Evolutionary conservation across 371 early-diverging fungal species (phyloP).

Genomic region (Choanephora cucurbitarum): DNA sequence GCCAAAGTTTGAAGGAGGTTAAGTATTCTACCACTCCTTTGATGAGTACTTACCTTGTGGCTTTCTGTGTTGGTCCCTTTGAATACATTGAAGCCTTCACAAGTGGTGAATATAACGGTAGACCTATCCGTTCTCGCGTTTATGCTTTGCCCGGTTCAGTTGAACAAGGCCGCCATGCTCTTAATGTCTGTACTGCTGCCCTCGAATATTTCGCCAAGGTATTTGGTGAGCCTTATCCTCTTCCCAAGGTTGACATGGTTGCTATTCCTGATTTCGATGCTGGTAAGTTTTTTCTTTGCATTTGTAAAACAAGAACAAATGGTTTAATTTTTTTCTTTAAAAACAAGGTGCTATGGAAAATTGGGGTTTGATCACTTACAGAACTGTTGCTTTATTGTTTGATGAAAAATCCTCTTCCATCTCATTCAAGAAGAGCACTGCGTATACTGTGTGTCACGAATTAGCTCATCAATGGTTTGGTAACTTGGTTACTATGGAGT

Average conservation of each 20-base stretch:
- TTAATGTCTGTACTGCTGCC: conserved; percentile 70
- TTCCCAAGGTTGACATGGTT: conserved; percentile 88
- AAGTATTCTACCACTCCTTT: conserved; percentile 85
- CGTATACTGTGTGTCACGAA: conserved; percentile 91
- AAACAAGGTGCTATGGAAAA: conserved; percentile 82
- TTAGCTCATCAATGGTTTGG: conserved; percentile 97
- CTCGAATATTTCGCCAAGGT: conserved; percentile 83
- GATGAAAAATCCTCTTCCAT: conserved; percentile 72
- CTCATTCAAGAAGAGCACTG: conserved; percentile 73
- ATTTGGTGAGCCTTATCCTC: conserved; percentile 84
- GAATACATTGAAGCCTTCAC: conserved; percentile 80
- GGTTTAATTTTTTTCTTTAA: neutral
- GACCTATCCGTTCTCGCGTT: conserved; percentile 72
- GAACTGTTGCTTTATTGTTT: conserved; percentile 76
- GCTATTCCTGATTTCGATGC: conserved; percentile 91
- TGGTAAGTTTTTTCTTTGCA: conserved; percentile 32
- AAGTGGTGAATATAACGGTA: conserved; percentile 54
- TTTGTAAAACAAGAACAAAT: neutral
- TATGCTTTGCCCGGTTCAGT: conserved; percentile 74
- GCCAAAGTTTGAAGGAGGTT: conserved; percentile 54
- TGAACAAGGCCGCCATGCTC: conserved; percentile 76
- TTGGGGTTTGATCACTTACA: conserved; percentile 91
- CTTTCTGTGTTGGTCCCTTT: conserved; percentile 86
- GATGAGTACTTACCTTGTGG: conserved; percentile 88
- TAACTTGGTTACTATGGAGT: conserved; percentile 79